Evolutionary conservation across 495 filamentous ascomycete species (phyloP).

Genomic region (Cladorrhinum samala): DNA sequence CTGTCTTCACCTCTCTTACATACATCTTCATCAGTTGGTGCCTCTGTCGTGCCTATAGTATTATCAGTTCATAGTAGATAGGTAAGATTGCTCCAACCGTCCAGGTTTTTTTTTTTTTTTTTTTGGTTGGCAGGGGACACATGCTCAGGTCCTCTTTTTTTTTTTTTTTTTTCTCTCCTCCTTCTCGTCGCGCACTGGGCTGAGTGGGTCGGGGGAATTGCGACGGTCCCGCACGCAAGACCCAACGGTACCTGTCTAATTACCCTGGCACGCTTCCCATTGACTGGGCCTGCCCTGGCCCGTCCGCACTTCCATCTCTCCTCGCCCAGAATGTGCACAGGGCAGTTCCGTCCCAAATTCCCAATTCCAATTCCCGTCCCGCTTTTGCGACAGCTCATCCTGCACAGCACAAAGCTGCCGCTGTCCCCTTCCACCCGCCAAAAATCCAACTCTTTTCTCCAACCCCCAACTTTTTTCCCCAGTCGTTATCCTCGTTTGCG

Average conservation of each 20-base stretch:
- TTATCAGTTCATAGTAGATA: too few species aligned
- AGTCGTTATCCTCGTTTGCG: slow-evolving; percentile 16
- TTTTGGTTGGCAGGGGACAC: neutral
- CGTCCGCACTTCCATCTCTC: slow-evolving; percentile 1
- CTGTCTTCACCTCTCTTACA: too few species aligned
- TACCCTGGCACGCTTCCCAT: slow-evolving; percentile 20
- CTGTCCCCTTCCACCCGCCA: slow-evolving; percentile 22
- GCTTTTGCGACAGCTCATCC: slow-evolving; percentile 18
- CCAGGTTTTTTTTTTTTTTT: neutral
- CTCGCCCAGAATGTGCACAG: slow-evolving; percentile 1
- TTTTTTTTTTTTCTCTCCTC: neutral
- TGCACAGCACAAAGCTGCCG: slow-evolving; percentile 15
- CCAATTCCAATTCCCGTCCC: neutral
- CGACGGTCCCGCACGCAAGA: neutral
- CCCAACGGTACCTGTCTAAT: slow-evolving; percentile 6
- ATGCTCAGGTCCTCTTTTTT: slow-evolving; percentile 1
- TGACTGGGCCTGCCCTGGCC: slow-evolving; percentile 11
- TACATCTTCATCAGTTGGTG: too few species aligned
- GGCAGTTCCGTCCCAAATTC: slow-evolving; percentile 8
- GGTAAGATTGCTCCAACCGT: neutral
- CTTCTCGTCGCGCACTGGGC: slow-evolving; percentile 4
- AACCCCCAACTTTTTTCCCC: slow-evolving; percentile 29
- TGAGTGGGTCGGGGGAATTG: neutral
- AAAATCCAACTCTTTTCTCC: slow-evolving; percentile 21
- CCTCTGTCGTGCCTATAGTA: too few species aligned